phyloP scores from a whole-genome alignment of 2,329 filamentous ascomycete genomes.

The Dothistroma septosporum region DNA sequence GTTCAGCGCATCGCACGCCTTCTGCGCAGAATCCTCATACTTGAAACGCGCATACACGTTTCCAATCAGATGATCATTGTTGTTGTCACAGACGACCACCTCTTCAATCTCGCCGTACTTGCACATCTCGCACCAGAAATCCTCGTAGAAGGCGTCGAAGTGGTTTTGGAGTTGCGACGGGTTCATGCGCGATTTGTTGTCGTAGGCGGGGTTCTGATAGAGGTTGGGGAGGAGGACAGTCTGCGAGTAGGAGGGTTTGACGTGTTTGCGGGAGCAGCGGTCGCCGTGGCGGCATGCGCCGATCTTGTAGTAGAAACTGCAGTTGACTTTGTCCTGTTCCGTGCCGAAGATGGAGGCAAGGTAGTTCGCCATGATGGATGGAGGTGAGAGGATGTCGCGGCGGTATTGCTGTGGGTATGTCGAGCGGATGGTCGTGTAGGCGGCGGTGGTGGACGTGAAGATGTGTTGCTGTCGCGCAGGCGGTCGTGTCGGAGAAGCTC shows the following conservation, averaged over 20 bases:
- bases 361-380: conserved; percentile 27
- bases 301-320: conserved; percentile 99
- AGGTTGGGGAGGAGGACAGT: conserved; percentile 97
- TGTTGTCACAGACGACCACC: conserved; percentile 98
- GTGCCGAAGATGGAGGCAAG: conserved; percentile 99
- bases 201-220: conserved; percentile 98
- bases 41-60: conserved; percentile 99
- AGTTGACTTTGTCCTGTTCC: conserved; percentile 98
- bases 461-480: background rate
- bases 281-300: conserved; percentile 97
- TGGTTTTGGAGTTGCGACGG: conserved; percentile 94
- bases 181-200: conserved; percentile 78
- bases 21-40: conserved; percentile 94
- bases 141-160: conserved; percentile 99
- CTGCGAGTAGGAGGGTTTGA: conserved; percentile 97
- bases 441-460: background rate
- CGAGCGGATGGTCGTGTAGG: background rate
- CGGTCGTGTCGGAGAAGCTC: background rate
- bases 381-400: background rate
- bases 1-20: conserved; percentile 91
- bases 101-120: conserved; percentile 97
- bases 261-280: conserved; percentile 95
- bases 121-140: conserved; percentile 99
- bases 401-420: too few relatives aligned
- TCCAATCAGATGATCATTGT: conserved; percentile 97